phyloP scores from a whole-genome alignment of 2,329 filamentous ascomycete species.

The Fusarium tricinctum region DNA sequence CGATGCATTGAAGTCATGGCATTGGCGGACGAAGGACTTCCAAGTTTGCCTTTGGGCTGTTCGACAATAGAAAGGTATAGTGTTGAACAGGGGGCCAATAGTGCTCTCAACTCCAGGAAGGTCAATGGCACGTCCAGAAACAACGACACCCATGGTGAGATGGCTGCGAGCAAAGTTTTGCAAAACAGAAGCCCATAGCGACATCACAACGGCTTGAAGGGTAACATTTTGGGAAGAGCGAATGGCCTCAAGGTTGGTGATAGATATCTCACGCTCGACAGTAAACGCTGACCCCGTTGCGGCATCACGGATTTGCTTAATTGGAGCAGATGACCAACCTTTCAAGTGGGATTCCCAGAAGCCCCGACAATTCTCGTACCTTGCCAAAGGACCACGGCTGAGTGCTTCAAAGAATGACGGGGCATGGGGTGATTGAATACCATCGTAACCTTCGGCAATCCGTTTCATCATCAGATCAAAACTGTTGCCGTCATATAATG shows the following conservation, averaged over 20 bases:
- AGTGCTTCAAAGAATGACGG: constrained; percentile 77
- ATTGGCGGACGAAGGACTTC: constrained; percentile 70
- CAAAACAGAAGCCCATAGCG: constrained; percentile 77
- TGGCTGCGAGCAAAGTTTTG: constrained; percentile 62
- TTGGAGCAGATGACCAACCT: constrained; percentile 44
- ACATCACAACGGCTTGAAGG: constrained; percentile 83
- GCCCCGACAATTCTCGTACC: constrained; percentile 55
- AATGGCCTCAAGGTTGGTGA: constrained; percentile 63
- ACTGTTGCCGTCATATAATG: constrained; percentile 87
- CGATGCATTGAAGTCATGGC: constrained; percentile 78
- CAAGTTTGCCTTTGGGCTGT: constrained; percentile 65
- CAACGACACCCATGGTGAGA: constrained; percentile 77
- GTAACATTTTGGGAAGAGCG: constrained; percentile 77
- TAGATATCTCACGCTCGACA: constrained; percentile 50
- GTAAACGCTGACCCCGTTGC: constrained; percentile 12
- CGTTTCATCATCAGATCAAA: constrained; percentile 75
- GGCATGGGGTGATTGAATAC: constrained; percentile 48
- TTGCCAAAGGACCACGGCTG: constrained; percentile 75
- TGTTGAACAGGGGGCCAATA: constrained; percentile 91
- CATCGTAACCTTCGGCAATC: constrained; percentile 57
- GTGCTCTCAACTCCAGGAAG: constrained; percentile 74
- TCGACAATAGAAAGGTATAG: constrained; percentile 77
- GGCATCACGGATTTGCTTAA: constrained; percentile 24
- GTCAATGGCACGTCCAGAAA: constrained; percentile 82
- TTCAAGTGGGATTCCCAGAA: constrained; percentile 78